These are phyloP conservation scores for Begonia loranthoides DNA, from an alignment of 306 rosid species.

Conservation along the genomic window DNA sequence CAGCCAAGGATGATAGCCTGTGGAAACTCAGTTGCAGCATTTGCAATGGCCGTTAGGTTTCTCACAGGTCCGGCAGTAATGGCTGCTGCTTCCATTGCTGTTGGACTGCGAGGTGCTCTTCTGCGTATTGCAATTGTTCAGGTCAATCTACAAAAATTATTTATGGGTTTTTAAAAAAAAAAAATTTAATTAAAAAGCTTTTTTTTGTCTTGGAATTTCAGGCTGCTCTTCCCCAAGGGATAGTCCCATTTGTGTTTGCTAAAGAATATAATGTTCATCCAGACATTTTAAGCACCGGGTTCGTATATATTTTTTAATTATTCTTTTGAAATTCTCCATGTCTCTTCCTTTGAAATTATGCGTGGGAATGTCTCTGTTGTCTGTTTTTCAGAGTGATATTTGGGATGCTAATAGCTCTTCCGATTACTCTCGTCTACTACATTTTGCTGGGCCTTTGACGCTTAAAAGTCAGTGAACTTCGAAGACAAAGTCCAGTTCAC, in stretches of 20 bases:
- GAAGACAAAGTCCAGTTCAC: neutral
- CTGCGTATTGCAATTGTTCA: constrained; percentile 79
- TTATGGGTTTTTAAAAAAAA: neutral
- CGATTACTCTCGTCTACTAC: neutral
- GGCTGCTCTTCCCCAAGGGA: constrained; percentile 94
- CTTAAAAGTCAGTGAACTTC: neutral
- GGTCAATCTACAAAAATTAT: constrained; percentile 17
- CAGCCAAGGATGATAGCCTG: constrained; percentile 75
- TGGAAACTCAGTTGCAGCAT: constrained; percentile 63
- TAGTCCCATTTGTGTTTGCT: constrained; percentile 81
- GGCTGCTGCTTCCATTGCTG: constrained; percentile 59
- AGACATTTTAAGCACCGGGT: constrained; percentile 84
- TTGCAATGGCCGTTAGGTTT: constrained; percentile 71
- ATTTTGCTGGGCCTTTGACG: neutral
- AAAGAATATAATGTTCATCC: constrained; percentile 92
- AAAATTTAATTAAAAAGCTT: no score
- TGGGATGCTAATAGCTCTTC: neutral
- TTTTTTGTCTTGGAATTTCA: constrained; percentile 7
- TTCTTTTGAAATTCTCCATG: neutral
- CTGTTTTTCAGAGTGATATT: neutral
- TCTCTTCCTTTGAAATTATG: neutral
- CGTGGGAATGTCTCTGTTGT: neutral
- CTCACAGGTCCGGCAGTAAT: constrained; percentile 67
- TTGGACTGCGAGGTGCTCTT: constrained; percentile 63
- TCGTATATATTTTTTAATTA: neutral